Evolutionary conservation across 2,329 filamentous ascomycete species (phyloP).

Genomic region (Magnaporthales sp.): DNA sequence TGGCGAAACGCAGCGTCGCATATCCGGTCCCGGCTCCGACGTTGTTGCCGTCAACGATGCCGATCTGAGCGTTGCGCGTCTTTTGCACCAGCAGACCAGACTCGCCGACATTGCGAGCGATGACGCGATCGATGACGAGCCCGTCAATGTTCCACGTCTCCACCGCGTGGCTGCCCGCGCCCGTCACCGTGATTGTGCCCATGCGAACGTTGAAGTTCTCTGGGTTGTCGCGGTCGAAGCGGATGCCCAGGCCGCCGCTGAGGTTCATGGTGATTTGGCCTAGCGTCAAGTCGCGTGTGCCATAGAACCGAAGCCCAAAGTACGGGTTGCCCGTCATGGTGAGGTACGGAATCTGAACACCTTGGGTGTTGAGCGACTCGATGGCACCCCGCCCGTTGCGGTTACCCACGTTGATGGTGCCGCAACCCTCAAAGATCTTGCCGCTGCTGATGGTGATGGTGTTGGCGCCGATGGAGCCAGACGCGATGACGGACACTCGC

Average conservation of each 20-base stretch:
- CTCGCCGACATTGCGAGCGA: slow-evolving; percentile 45
- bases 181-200: slow-evolving; percentile 40
- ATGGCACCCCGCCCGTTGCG: slow-evolving; percentile 41
- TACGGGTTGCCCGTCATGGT: slow-evolving; percentile 49
- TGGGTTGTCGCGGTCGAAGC: slow-evolving; percentile 46
- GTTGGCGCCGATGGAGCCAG: slow-evolving; percentile 43
- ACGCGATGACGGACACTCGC: slow-evolving; percentile 43
- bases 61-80: slow-evolving; percentile 41
- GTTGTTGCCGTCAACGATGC: slow-evolving; percentile 47
- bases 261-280: slow-evolving; percentile 47
- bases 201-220: slow-evolving; percentile 45
- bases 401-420: slow-evolving; percentile 39
- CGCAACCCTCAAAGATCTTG: slow-evolving; percentile 50
- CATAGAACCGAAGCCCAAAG: slow-evolving; percentile 48
- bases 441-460: slow-evolving; percentile 42
- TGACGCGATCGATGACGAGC: slow-evolving; percentile 40
- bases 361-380: slow-evolving; percentile 34
- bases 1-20: slow-evolving; percentile 47
- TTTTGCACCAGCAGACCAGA: slow-evolving; percentile 47
- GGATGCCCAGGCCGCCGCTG: slow-evolving; percentile 43
- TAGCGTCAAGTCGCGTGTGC: slow-evolving; percentile 35
- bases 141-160: slow-evolving; percentile 53
- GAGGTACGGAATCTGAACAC: slow-evolving; percentile 46
- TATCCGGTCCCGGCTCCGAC: slow-evolving; percentile 44
- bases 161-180: slow-evolving; percentile 46